These are phyloP conservation scores for Zymoseptoria tritici DNA, from an alignment of 2,329 filamentous ascomycete species.

Conservation along the genomic window DNA sequence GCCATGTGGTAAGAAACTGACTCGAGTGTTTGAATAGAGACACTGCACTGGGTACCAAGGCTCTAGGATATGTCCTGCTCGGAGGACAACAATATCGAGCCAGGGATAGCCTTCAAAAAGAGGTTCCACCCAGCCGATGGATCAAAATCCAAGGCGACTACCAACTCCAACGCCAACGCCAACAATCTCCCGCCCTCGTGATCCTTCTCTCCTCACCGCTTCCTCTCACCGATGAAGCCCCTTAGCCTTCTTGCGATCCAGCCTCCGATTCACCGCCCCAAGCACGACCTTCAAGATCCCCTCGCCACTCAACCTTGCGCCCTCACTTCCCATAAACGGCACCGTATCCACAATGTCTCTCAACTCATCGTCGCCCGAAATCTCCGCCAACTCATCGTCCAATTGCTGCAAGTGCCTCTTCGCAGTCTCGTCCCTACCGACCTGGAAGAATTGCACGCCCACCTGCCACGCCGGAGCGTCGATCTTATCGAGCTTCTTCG, in stretches of 20 bases:
- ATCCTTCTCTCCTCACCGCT: not conserved
- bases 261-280: slow-evolving; percentile 62
- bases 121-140: not conserved
- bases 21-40: not conserved
- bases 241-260: slow-evolving; percentile 45
- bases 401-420: slow-evolving; percentile 59
- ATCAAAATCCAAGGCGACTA: not conserved
- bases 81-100: not conserved
- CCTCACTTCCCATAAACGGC: slow-evolving; percentile 54
- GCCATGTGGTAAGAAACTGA: not conserved
- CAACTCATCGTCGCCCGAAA: slow-evolving; percentile 47
- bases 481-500: slow-evolving; percentile 61
- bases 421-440: slow-evolving; percentile 65
- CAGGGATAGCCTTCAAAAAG: not conserved
- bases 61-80: not conserved
- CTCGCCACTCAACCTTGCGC: slow-evolving; percentile 55
- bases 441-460: slow-evolving; percentile 93
- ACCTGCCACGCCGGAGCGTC: slow-evolving; percentile 73
- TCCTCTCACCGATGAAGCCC: not conserved
- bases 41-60: not conserved
- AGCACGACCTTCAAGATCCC: slow-evolving; percentile 76
- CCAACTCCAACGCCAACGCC: not conserved
- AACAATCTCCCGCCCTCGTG: not conserved
- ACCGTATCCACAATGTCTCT: slow-evolving; percentile 91
- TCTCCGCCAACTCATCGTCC: slow-evolving; percentile 61